Evolutionary conservation across 2,329 filamentous ascomycete species (phyloP).

Genomic region (Leptographium procerum): DNA sequence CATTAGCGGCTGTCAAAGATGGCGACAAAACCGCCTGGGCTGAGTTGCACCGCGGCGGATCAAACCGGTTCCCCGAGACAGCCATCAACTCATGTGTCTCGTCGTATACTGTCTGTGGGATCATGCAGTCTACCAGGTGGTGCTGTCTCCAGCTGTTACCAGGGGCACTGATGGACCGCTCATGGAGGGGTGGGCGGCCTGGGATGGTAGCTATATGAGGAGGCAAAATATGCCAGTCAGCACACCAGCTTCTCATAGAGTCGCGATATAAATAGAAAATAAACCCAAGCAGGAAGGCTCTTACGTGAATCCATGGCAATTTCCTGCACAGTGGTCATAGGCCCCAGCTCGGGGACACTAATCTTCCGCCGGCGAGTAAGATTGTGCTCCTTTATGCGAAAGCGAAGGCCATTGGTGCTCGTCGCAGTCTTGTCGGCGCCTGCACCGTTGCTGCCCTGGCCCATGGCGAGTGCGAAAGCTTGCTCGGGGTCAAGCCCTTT

Average conservation of each 20-base stretch:
- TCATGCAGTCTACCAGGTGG: constrained; percentile 25
- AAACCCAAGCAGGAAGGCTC: constrained; percentile 20
- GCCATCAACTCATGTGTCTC: constrained; percentile 21
- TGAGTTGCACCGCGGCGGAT: constrained; percentile 13
- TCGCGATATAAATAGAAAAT: constrained; percentile 5
- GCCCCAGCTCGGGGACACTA: constrained; percentile 52
- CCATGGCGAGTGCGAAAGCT: constrained; percentile 32
- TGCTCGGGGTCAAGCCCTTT: constrained; percentile 41
- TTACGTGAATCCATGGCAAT: constrained; percentile 59
- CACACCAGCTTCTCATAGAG: neutral
- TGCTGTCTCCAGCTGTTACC: constrained; percentile 37
- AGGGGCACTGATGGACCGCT: constrained; percentile 53
- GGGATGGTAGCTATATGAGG: constrained; percentile 50
- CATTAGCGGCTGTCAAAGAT: neutral
- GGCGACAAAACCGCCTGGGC: constrained; percentile 11
- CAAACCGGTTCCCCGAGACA: constrained; percentile 12
- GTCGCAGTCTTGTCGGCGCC: neutral
- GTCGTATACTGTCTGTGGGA: constrained; percentile 19
- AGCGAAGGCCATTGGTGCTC: constrained; percentile 24
- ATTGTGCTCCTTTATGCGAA: constrained; percentile 47
- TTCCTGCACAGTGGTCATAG: constrained; percentile 59
- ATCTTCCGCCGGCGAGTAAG: constrained; percentile 48
- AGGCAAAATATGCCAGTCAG: neutral
- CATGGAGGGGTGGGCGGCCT: constrained; percentile 51
- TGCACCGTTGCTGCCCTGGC: constrained; percentile 16